Evolutionary conservation across 345 rosid genomes (phyloP).

Genomic region (Triadica sebifera): DNA sequence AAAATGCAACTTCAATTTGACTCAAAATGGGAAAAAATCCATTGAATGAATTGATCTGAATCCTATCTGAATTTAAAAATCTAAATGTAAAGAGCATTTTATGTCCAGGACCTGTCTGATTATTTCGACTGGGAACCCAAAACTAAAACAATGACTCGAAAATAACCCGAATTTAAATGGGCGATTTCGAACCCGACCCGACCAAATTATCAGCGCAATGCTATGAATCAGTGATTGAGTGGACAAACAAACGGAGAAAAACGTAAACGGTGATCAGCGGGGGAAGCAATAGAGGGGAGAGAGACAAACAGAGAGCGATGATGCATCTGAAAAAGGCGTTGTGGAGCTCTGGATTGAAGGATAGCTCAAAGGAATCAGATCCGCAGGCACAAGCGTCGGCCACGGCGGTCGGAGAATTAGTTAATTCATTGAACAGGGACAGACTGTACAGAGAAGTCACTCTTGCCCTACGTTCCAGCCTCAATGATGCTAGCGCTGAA

Average conservation of each 20-base stretch:
- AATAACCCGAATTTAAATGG: too few relatives aligned
- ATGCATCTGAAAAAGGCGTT: constrained; percentile 30
- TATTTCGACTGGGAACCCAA: too few relatives aligned
- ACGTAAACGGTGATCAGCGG: not conserved
- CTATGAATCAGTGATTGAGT: too few relatives aligned
- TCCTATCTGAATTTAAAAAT: too few relatives aligned
- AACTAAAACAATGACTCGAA: too few relatives aligned
- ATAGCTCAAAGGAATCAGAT: not conserved
- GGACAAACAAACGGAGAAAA: not conserved
- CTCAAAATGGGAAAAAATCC: too few relatives aligned
- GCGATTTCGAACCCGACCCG: too few relatives aligned
- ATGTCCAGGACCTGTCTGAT: too few relatives aligned
- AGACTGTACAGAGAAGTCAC: constrained; percentile 81
- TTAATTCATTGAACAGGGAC: constrained; percentile 57
- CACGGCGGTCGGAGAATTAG: constrained; percentile 72
- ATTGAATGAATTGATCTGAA: too few relatives aligned
- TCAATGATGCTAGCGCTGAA: constrained; percentile 82
- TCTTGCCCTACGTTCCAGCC: constrained; percentile 81
- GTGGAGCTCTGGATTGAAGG: constrained; percentile 25
- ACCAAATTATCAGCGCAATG: too few relatives aligned
- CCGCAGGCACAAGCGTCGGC: constrained; percentile 26
- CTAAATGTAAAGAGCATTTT: too few relatives aligned
- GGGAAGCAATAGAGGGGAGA: not conserved
- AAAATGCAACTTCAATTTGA: too few relatives aligned
- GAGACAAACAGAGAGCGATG: not conserved